A percentile compares a stretch with the other conserved stretches of the same genome.
Evolutionary conservation across 139 green algal genomes (phyloP).

Genomic region (Chlorella sp.): DNA sequence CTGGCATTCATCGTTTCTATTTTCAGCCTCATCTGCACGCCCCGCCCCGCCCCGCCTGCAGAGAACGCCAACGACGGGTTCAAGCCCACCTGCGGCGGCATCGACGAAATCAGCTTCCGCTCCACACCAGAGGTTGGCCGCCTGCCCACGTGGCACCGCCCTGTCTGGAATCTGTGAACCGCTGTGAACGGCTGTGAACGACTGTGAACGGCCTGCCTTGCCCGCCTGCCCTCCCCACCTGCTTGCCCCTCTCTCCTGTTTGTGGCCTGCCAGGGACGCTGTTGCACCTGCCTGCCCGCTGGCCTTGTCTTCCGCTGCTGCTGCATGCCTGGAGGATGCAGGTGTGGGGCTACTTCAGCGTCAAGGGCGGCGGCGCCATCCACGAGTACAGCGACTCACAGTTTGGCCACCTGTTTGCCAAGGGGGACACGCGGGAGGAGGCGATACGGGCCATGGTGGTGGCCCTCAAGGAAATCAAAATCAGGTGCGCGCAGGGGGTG

Average conservation of each 20-base stretch:
- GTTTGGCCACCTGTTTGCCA: slow-evolving; percentile 98
- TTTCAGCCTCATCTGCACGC: neutral
- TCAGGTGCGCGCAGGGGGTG: slow-evolving; percentile 47
- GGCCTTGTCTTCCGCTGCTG: neutral
- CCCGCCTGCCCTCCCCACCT: neutral
- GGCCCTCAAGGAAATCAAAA: slow-evolving; percentile 92
- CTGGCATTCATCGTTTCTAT: neutral
- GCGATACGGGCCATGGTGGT: slow-evolving; percentile 94
- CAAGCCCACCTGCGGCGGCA: slow-evolving; percentile 94
- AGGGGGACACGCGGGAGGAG: slow-evolving; percentile 79
- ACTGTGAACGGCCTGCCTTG: neutral
- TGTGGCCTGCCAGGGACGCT: neutral
- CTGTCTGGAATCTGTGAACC: too few relatives aligned
- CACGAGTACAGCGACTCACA: slow-evolving; percentile 98
- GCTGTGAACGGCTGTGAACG: too few relatives aligned
- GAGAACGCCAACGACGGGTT: slow-evolving; percentile 97
- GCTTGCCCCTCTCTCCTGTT: too few relatives aligned
- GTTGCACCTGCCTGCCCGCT: neutral
- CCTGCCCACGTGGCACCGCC: too few relatives aligned
- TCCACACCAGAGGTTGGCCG: slow-evolving; percentile 20
- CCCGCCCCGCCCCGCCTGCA: neutral
- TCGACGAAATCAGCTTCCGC: slow-evolving; percentile 93
- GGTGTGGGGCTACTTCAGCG: slow-evolving; percentile 98
- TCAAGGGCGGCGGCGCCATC: slow-evolving; percentile 93
- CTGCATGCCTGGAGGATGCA: slow-evolving; percentile 33